Evolutionary conservation across 176 grass and related monocot genomes (phyloP).

Genomic region (Otatea glauca): DNA sequence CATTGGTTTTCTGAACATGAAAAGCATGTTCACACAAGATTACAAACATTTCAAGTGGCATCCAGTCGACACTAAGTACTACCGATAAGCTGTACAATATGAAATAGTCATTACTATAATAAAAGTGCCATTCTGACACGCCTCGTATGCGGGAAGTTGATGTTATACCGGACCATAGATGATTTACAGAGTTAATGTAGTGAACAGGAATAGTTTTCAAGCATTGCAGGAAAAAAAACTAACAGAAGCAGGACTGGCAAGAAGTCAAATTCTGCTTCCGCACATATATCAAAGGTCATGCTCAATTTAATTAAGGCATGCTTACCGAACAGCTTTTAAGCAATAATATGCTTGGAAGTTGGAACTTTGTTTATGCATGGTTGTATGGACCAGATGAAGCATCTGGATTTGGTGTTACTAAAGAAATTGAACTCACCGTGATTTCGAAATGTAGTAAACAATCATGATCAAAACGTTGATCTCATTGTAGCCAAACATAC

Average conservation of each 20-base stretch:
- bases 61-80: neutral
- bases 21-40: slow-evolving; percentile 16
- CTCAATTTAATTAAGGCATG: slow-evolving; percentile 5
- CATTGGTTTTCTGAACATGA: neutral
- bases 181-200: neutral
- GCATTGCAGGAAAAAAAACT: too few relatives aligned
- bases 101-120: neutral
- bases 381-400: slow-evolving; percentile 5
- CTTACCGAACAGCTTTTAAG: neutral
- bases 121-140: neutral
- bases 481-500: neutral
- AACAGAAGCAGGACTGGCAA: neutral
- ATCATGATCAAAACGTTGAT: neutral
- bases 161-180: slow-evolving; percentile 2
- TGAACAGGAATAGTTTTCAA: too few relatives aligned
- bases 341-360: neutral
- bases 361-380: neutral
- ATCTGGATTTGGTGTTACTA: neutral
- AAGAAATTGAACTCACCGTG: neutral
- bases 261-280: neutral
- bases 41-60: neutral
- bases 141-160: neutral
- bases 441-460: neutral
- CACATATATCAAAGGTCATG: neutral
- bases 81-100: neutral